Evolutionary conservation across 108 stramenopile genomes (phyloP), one percentile per base, ranked within the genome.

Genomic region (Chaetoceros muelleri): DNA sequence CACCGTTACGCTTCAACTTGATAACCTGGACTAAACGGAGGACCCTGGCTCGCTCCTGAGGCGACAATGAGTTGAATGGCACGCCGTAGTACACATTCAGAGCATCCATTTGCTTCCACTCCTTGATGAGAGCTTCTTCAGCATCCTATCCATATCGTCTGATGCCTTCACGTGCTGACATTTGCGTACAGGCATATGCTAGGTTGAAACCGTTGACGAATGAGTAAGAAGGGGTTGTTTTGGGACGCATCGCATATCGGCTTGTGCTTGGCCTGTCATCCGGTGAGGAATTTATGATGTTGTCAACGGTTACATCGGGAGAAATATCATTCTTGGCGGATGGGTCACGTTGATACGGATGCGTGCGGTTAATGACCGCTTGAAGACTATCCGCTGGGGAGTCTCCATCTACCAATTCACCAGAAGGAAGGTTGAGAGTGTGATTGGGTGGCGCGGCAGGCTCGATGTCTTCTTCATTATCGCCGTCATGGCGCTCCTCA

Each of bases 81-180:
- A 70, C 24, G 24, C 72, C 75, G 17, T 47, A 19, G 10, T 69
- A 72, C 5, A 65, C 52, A 0, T 52, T 44, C 16, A 65, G 31
- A 28, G 62, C 71, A 29, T 75, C 61, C 0, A 77, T 28, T 60
- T 81, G 73, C 5, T 44, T 53, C 27, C 71, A 30, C 40, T 78
- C 77, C 28, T 77, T 70, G 10, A 48, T 2, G 20, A 64, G 18
- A 16, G 55, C 29, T 1, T 23, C 27, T 13, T 24, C 31, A n/a
- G 58, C 66, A 21, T 47, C 28, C 25, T 53, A 17, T 18, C 58
- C 70, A 20, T 50, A 45, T 34, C 67, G 52, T 20, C 28, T 45
- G 48, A 53, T 60, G n/a, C n/a, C n/a, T n/a, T n/a, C n/a, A n/a
- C n/a, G n/a, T n/a, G n/a, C n/a, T n/a, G n/a, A n/a, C n/a, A n/a